Evolutionary conservation across 2,329 filamentous ascomycete genomes (phyloP).

Genomic region (Biscogniauxia sp.): DNA sequence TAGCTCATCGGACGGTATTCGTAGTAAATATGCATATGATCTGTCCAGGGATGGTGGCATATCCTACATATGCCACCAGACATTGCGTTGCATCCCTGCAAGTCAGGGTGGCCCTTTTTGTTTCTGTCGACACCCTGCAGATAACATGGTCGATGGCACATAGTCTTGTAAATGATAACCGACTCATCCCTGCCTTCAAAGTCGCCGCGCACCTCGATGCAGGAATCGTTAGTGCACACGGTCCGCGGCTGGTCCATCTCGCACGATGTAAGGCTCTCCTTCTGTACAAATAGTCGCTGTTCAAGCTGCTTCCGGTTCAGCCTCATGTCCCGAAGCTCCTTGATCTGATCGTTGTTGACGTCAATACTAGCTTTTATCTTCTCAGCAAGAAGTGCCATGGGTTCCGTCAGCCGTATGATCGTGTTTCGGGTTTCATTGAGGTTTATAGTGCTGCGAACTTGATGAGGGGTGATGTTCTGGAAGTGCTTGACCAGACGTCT

Average conservation of each 20-base stretch:
- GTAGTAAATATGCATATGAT: constrained; percentile 37
- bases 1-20: constrained; percentile 26
- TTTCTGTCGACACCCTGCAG: constrained; percentile 11
- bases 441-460: neutral
- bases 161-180: neutral
- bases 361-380: neutral
- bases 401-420: neutral
- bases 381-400: neutral
- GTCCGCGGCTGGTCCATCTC: neutral
- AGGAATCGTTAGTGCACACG: neutral
- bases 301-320: neutral
- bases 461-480: neutral
- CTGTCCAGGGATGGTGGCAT: constrained; percentile 35
- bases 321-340: neutral
- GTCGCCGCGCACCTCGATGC: neutral
- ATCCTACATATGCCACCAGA: constrained; percentile 16
- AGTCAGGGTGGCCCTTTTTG: constrained; percentile 20
- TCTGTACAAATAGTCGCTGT: neutral
- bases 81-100: constrained; percentile 32
- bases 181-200: neutral
- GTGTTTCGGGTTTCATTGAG: neutral
- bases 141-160: neutral
- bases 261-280: neutral
- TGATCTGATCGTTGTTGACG: neutral
- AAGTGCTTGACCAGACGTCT: constrained; percentile 5